Conservation (phyloP, 441 rosid genomes). For the Pelargonium cotyledonis region DNA sequence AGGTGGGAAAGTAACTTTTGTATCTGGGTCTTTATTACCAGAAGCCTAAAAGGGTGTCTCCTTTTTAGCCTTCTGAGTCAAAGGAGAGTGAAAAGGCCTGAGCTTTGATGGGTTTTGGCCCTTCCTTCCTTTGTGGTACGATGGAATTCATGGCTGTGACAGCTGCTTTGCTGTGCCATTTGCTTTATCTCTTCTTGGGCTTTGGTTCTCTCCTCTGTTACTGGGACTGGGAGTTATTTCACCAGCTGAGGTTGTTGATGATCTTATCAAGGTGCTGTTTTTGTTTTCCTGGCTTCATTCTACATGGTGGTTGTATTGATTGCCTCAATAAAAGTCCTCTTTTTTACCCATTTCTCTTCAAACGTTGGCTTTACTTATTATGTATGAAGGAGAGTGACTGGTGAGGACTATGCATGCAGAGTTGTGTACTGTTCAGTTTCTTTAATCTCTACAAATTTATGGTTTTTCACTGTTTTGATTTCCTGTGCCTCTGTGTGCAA, state of each 20-base stretch:
- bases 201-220: constrained; percentile 29
- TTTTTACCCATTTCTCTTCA: constrained; percentile 19
- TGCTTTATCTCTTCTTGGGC: constrained; percentile 27
- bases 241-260: constrained; percentile 29
- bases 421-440: background rate
- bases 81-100: constrained; percentile 21
- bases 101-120: constrained; percentile 32
- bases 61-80: constrained; percentile 21
- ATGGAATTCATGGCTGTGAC: constrained; percentile 35
- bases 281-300: constrained; percentile 3
- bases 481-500: no score
- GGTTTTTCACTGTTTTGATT: constrained; percentile 7
- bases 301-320: constrained; percentile 3
- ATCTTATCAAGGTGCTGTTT: constrained; percentile 19
- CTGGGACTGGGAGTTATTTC: constrained; percentile 39
- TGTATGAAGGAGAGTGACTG: constrained; percentile 4
- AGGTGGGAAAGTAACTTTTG: constrained; percentile 13
- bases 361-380: constrained; percentile 18
- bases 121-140: constrained; percentile 28
- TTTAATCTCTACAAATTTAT: constrained; percentile 5
- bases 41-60: constrained; percentile 23
- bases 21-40: constrained; percentile 26
- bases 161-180: constrained; percentile 30
- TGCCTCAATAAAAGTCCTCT: constrained; percentile 16
- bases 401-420: constrained; percentile 14